Evolutionary conservation across 768 basidiomycete species (phyloP).

Genomic region (Cystofilobasidium ferigula): DNA sequence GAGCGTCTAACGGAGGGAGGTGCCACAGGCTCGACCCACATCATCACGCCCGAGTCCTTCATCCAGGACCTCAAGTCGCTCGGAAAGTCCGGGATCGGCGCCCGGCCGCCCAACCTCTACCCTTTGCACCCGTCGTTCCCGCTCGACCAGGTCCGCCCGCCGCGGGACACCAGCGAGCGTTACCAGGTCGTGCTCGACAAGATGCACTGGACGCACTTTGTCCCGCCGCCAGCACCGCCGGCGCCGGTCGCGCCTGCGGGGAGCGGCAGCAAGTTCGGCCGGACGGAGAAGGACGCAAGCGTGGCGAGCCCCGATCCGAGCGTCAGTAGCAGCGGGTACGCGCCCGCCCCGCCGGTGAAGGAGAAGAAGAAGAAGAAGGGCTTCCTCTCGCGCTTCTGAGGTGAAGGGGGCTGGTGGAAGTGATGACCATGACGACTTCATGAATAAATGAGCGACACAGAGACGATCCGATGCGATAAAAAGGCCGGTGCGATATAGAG

Average conservation of each 20-base stretch:
- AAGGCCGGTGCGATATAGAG: no score
- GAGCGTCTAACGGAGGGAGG: no score
- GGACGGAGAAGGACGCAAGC: background rate
- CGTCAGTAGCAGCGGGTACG: constrained; percentile 25
- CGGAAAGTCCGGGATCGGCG: constrained; percentile 72
- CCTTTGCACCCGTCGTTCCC: constrained; percentile 34
- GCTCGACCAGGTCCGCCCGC: constrained; percentile 28
- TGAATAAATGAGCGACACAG: no score
- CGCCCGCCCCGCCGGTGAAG: constrained; percentile 10
- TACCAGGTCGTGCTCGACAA: constrained; percentile 35
- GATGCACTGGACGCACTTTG: constrained; percentile 36
- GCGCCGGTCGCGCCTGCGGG: constrained; percentile 14
- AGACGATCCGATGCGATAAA: no score
- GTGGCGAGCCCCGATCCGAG: background rate
- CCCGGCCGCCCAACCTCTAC: constrained; percentile 37
- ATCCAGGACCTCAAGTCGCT: constrained; percentile 77
- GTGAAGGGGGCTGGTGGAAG: no score
- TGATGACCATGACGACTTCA: background rate
- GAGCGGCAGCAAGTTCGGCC: background rate
- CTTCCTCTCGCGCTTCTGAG: constrained; percentile 11
- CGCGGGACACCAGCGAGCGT: background rate
- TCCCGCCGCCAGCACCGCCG: constrained; percentile 31
- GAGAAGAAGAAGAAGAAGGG: constrained; percentile 24
- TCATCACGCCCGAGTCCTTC: constrained; percentile 68
- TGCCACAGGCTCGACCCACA: constrained; percentile 78